phyloP scores from a whole-genome alignment of 2,329 filamentous ascomycete species.

The Iodosphaeria phyllophila region DNA sequence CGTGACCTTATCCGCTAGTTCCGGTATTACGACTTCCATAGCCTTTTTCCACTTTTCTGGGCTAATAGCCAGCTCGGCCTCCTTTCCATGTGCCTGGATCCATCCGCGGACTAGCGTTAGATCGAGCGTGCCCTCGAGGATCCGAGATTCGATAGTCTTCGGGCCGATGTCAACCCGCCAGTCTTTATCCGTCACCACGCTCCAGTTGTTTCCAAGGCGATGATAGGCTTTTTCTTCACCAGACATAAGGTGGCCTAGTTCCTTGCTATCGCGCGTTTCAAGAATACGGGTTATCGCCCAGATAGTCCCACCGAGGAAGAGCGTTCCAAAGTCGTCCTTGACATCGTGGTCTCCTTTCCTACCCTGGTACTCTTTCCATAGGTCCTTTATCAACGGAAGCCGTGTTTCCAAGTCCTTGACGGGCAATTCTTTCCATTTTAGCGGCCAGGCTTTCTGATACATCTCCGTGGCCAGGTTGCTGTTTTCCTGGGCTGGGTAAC shows the following conservation, averaged over 20 bases:
- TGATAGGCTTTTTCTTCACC: slow-evolving; percentile 14
- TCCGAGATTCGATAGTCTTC: slow-evolving; percentile 19
- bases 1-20: too few species aligned
- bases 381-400: neutral
- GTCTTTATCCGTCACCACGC: slow-evolving; percentile 19
- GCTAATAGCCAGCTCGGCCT: too few species aligned
- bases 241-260: slow-evolving; percentile 17
- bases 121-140: slow-evolving; percentile 17
- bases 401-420: slow-evolving; percentile 1
- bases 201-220: slow-evolving; percentile 21
- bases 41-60: too few species aligned
- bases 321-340: neutral
- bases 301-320: neutral
- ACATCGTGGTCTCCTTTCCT: slow-evolving; percentile 2
- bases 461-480: slow-evolving; percentile 13
- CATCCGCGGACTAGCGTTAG: slow-evolving; percentile 13
- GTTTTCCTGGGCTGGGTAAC: slow-evolving; percentile 12
- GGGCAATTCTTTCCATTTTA: slow-evolving; percentile 2
- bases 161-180: slow-evolving; percentile 16
- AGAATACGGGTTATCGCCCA: slow-evolving; percentile 13
- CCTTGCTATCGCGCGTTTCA: slow-evolving; percentile 8
- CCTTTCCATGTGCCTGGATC: too few species aligned
- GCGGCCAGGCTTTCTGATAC: slow-evolving; percentile 1
- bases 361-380: slow-evolving; percentile 3
- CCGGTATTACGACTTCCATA: too few species aligned